phyloP scores from a whole-genome alignment of 305 asterid genomes.

The Withania somnifera region DNA sequence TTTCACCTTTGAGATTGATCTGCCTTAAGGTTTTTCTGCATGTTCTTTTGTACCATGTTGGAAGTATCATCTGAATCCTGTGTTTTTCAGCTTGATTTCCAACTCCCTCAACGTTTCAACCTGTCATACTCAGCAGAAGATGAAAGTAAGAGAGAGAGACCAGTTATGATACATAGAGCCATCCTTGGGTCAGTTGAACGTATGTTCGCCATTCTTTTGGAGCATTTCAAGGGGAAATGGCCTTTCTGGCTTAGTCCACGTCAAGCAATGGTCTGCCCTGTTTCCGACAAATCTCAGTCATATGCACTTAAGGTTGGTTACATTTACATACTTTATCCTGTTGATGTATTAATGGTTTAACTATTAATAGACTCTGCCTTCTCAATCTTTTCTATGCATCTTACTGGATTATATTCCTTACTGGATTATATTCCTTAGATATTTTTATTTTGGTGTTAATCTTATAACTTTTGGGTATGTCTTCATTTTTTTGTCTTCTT shows the following conservation, averaged over 20 bases:
- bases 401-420: neutral
- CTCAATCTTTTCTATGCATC: neutral
- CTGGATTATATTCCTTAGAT: neutral
- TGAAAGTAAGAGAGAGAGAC: slow-evolving; percentile 80
- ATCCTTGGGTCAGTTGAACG: slow-evolving; percentile 75
- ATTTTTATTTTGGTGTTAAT: neutral
- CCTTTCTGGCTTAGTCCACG: slow-evolving; percentile 92
- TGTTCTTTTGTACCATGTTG: neutral
- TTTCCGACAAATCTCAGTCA: slow-evolving; percentile 55
- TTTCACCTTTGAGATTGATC: neutral
- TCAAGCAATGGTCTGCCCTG: slow-evolving; percentile 78
- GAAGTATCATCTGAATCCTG: slow-evolving; percentile 6
- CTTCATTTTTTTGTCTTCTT: neutral
- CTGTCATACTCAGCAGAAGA: slow-evolving; percentile 93
- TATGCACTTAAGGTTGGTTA: slow-evolving; percentile 49
- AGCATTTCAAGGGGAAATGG: slow-evolving; percentile 83
- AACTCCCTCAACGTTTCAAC: slow-evolving; percentile 88
- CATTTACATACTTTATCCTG: neutral
- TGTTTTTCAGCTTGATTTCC: slow-evolving; percentile 91
- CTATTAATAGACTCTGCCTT: neutral
- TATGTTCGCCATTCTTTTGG: slow-evolving; percentile 75
- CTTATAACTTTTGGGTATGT: neutral
- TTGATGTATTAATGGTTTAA: neutral
- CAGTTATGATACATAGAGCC: slow-evolving; percentile 94
- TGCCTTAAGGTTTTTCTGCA: neutral